A percentile compares a stretch with the other conserved stretches of the same genome.
These are phyloP conservation scores for Chaetomiaceae sp. DNA, from an alignment of 2,329 filamentous ascomycete genomes.

Conservation along the genomic window DNA sequence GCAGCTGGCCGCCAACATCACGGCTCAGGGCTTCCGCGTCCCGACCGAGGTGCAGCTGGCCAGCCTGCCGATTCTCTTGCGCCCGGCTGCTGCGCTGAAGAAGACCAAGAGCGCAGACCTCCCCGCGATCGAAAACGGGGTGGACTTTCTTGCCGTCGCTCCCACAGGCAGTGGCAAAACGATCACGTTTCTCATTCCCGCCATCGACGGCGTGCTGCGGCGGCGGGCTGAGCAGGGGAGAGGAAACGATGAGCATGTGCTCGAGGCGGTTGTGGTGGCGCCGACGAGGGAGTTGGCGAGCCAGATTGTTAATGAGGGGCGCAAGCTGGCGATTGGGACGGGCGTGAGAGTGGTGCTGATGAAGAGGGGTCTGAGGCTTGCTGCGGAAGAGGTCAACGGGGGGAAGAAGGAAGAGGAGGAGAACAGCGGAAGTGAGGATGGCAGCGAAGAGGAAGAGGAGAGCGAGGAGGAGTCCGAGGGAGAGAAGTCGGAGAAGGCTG, in stretches of 20 bases:
- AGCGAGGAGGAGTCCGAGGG: slow-evolving; percentile 6
- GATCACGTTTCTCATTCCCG: slow-evolving; percentile 82
- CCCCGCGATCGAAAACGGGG: slow-evolving; percentile 31
- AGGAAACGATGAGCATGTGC: slow-evolving; percentile 40
- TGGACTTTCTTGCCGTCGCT: slow-evolving; percentile 83
- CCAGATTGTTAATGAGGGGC: slow-evolving; percentile 80
- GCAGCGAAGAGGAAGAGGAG: slow-evolving; percentile 5
- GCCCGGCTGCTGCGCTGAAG: slow-evolving; percentile 47
- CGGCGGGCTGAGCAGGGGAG: slow-evolving; percentile 40
- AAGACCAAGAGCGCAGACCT: slow-evolving; percentile 33
- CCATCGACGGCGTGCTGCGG: slow-evolving; percentile 69
- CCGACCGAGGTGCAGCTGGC: slow-evolving; percentile 94
- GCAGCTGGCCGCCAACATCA: slow-evolving; percentile 71
- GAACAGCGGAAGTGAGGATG: slow-evolving; percentile 5
- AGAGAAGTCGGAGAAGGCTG: slow-evolving; percentile 17
- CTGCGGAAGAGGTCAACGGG: slow-evolving; percentile 5
- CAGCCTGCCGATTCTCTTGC: slow-evolving; percentile 72
- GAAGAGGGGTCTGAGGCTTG: slow-evolving; percentile 27
- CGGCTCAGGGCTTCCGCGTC: slow-evolving; percentile 75
- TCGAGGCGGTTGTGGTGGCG: slow-evolving; percentile 67
- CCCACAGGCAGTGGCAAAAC: slow-evolving; percentile 98
- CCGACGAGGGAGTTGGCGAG: slow-evolving; percentile 74
- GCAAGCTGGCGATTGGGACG: slow-evolving; percentile 72
- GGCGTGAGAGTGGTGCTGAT: slow-evolving; percentile 75
- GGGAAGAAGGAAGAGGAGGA: slow-evolving; percentile 10